These are phyloP conservation scores for Sclerotinia subarctica DNA, from an alignment of 2,329 filamentous ascomycete species.

Conservation along the genomic window DNA sequence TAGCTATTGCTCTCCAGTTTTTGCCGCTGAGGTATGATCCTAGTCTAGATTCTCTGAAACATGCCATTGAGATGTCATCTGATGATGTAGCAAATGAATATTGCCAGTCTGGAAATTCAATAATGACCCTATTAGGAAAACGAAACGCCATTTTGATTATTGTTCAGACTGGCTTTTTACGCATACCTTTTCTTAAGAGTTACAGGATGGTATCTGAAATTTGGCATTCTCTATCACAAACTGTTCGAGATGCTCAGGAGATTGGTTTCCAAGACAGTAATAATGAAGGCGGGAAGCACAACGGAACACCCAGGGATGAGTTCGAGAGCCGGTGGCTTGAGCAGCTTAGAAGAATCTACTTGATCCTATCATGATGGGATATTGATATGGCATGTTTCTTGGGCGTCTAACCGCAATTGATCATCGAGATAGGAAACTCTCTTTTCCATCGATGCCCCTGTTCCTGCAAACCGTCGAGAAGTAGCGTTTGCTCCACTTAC, in stretches of 20 bases:
- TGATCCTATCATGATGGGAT: slow-evolving; percentile 49
- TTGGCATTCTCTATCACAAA: slow-evolving; percentile 47
- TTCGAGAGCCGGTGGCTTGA: slow-evolving; percentile 57
- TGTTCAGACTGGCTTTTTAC: slow-evolving; percentile 55
- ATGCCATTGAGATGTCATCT: slow-evolving; percentile 55
- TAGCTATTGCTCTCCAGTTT: slow-evolving; percentile 55
- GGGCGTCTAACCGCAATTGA: slow-evolving; percentile 47
- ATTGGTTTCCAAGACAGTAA: slow-evolving; percentile 55
- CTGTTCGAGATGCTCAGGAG: slow-evolving; percentile 60
- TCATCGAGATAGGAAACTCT: slow-evolving; percentile 46
- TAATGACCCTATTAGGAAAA: slow-evolving; percentile 56
- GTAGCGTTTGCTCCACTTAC: slow-evolving; percentile 49
- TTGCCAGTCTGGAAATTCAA: slow-evolving; percentile 53
- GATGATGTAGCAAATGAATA: slow-evolving; percentile 60
- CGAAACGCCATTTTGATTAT: slow-evolving; percentile 53
- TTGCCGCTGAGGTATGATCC: slow-evolving; percentile 48
- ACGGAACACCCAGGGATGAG: slow-evolving; percentile 46
- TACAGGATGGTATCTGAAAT: slow-evolving; percentile 55
- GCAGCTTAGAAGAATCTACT: slow-evolving; percentile 54
- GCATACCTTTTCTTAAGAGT: slow-evolving; percentile 56
- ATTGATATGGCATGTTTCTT: slow-evolving; percentile 39
- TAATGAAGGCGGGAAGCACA: slow-evolving; percentile 43
- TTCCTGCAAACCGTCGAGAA: slow-evolving; percentile 48
- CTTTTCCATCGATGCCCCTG: slow-evolving; percentile 52
- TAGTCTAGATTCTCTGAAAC: slow-evolving; percentile 55